Evolutionary conservation across 164 flowering plant genomes (phyloP).

Genomic region (Magnolia changhungtana): DNA sequence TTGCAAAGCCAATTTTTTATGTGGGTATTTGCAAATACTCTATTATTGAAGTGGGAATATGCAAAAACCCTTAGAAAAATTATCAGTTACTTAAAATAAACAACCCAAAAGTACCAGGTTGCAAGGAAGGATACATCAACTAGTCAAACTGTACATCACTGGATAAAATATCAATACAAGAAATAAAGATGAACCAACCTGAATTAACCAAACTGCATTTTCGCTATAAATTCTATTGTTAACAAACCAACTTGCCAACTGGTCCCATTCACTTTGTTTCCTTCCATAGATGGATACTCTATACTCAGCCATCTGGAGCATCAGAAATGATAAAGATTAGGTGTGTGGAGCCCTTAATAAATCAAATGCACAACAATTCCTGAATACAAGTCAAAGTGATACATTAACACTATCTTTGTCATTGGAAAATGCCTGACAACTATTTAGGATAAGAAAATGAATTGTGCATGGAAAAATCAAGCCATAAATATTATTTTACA

Average conservation of each 20-base stretch:
- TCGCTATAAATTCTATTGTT: conserved; percentile 86
- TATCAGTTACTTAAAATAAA: background rate
- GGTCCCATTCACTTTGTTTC: conserved; percentile 98
- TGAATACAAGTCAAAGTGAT: background rate
- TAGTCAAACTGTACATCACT: conserved; percentile 6
- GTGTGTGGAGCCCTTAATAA: background rate
- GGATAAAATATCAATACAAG: background rate
- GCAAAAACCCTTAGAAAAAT: too few relatives aligned
- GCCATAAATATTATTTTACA: too few relatives aligned
- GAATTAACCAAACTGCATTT: conserved; percentile 93
- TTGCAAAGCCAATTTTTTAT: too few relatives aligned
- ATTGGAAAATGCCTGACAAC: too few relatives aligned
- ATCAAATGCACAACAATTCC: background rate
- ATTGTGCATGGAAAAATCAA: too few relatives aligned
- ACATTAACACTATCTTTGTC: too few relatives aligned
- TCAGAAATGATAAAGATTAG: background rate
- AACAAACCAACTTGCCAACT: conserved; percentile 94
- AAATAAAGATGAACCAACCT: conserved; percentile 32
- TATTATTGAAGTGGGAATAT: too few relatives aligned
- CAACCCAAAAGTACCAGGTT: background rate
- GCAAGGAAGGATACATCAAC: background rate
- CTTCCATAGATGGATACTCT: conserved; percentile 96
- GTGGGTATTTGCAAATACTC: too few relatives aligned
- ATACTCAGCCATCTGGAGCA: conserved; percentile 89
- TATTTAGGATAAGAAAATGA: too few relatives aligned